A percentile compares a stretch with the other conserved stretches of the same genome.
These are phyloP conservation scores for Fusarium liriodendri DNA, from an alignment of 2,329 filamentous ascomycete species.

Conservation along the genomic window DNA sequence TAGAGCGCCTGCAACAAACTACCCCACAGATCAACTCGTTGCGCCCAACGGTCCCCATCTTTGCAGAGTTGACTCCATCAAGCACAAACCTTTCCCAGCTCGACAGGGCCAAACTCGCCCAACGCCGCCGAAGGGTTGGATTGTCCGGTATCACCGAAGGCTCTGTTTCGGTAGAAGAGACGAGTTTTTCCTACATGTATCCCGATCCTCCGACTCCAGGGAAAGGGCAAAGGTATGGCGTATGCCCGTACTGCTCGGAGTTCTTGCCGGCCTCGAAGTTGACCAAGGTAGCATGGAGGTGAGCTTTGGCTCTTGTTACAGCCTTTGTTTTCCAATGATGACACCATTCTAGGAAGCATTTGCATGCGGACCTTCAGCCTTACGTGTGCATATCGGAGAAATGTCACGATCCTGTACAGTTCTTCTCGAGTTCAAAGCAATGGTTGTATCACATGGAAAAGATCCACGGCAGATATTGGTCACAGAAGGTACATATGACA, in stretches of 20 bases:
- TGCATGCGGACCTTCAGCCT: background rate
- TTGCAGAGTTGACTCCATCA: background rate
- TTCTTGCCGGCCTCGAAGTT: background rate
- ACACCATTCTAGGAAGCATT: background rate
- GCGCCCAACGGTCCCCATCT: background rate
- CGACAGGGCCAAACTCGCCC: background rate
- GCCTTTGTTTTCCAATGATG: accelerated
- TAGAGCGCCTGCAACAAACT: background rate
- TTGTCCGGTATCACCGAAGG: background rate
- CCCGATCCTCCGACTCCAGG: background rate
- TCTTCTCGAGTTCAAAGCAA: background rate
- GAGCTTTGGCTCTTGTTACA: background rate
- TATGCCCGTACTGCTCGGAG: background rate
- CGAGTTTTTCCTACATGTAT: background rate
- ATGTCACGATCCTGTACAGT: background rate
- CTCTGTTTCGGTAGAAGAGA: background rate
- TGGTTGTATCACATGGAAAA: background rate
- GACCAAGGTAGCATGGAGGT: background rate
- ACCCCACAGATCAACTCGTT: background rate
- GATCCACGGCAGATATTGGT: background rate
- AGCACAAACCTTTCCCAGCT: background rate
- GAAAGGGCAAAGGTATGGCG: background rate
- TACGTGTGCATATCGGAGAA: background rate
- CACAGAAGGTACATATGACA: background rate
- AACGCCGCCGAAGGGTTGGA: background rate